These are phyloP conservation scores for Sugiyamaella novakii DNA, from an alignment of 1,139 yeast species.

Conservation along the genomic window DNA sequence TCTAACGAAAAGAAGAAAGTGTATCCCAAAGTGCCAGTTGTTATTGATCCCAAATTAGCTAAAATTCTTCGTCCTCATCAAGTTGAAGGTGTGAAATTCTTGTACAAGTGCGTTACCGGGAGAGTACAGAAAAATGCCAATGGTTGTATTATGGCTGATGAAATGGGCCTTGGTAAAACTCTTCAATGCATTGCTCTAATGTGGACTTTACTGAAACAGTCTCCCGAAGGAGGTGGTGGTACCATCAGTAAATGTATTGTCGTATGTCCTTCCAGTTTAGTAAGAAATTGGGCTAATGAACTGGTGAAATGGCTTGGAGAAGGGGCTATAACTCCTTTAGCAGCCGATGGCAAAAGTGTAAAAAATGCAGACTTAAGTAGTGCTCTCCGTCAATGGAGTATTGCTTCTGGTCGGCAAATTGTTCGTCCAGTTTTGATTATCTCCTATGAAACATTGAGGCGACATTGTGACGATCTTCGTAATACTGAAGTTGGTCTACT, in stretches of 20 bases:
- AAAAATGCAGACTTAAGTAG: slow-evolving; percentile 57
- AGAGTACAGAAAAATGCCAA: slow-evolving; percentile 80
- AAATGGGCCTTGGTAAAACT: slow-evolving; percentile 97
- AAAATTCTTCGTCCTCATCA: slow-evolving; percentile 94
- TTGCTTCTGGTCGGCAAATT: slow-evolving; percentile 82
- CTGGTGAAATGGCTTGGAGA: slow-evolving; percentile 94
- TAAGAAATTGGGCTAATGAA: slow-evolving; percentile 97
- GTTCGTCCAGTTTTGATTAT: slow-evolving; percentile 93
- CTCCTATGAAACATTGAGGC: slow-evolving; percentile 90
- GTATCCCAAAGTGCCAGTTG: slow-evolving; percentile 78
- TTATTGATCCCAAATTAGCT: slow-evolving; percentile 85
- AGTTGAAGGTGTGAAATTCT: slow-evolving; percentile 89
- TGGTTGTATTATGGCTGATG: slow-evolving; percentile 99
- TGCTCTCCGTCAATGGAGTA: slow-evolving; percentile 83
- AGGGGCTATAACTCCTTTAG: slow-evolving; percentile 83
- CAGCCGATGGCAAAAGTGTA: slow-evolving; percentile 80
- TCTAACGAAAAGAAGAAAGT: slow-evolving; percentile 46
- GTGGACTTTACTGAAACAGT: slow-evolving; percentile 92
- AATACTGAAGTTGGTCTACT: slow-evolving; percentile 84
- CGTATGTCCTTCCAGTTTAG: slow-evolving; percentile 94
- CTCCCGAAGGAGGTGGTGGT: slow-evolving; percentile 77
- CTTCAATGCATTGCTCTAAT: slow-evolving; percentile 86
- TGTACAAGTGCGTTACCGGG: slow-evolving; percentile 90
- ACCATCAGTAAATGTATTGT: slow-evolving; percentile 89
- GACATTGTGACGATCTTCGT: slow-evolving; percentile 77